Evolutionary conservation across 2,329 filamentous ascomycete genomes (phyloP), one percentile per base, ranked within the genome.

Genomic region (Phialocephala sp.): DNA sequence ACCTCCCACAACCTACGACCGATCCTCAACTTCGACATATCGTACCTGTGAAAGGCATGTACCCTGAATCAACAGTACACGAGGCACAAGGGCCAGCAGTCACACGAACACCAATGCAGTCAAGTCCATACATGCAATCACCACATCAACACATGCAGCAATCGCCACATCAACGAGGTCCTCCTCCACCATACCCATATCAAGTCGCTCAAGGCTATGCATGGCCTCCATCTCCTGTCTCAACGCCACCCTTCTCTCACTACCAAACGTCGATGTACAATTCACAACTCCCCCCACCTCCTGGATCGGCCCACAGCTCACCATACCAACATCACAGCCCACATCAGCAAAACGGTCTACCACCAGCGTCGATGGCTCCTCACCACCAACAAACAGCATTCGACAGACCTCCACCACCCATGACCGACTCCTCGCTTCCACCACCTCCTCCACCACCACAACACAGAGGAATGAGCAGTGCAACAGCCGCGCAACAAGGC

Each of bases 31-130:
- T 99, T 60, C 89, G 93, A 72, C 87, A 91, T 75, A 95, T 99
- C 68, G 84, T 92, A 1, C 94, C 94, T 0, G 86, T 90, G 55
- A 97, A 97, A 83, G 94, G 94, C 76, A 93, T 98, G 87, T 99
- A 99, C 77, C 95, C 95, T 0, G 95, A 99, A 79, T 97, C 94
- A 0, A 97, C 93, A 55, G 88, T 97, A 72, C 92, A 93, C 75
- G 94, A 97, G 68, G 90, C 90, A 76, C 90, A 90, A 65, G 89
- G 93, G 15, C 92, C 94, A 14, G 89, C 92, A 2, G 87, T 96
- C 45, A 94, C 93, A 14, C 87, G 93, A 70, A 87, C 90, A 0
- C 93, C 88, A 2, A 88, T 91, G 82, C 85, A 76, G 73, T 81
- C 78, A 74, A 84, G 80, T 68, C 78, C 72, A 60, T 81, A 79